Base-by-base conservation (phyloP, 1,139 yeast species). In the Scheffersomyces stambukii region DNA sequence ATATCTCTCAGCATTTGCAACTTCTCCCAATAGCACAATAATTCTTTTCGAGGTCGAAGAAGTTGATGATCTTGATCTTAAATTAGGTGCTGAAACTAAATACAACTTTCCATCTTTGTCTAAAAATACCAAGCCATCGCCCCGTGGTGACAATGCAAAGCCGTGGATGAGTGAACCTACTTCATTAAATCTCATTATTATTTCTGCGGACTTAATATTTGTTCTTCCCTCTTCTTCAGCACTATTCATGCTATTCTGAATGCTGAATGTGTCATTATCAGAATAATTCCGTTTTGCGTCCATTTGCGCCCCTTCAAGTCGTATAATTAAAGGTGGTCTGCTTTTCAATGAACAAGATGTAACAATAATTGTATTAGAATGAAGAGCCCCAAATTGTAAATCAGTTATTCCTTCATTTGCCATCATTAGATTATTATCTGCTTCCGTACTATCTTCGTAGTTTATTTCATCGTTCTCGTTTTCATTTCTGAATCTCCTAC, bases 371-470 rank as follows among this genome's bases (percentile, higher is more conserved):
- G 66, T 56, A 38, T 64, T 64, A 21, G 67, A 50, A 27, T 35
- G 40, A 9, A 54, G 46, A 6, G 50, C 45, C 1, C 71, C 71
- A 52, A 88, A 81, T 35, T 74, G 73, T n/a, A 84, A 61, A 38
- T 81, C 85, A 0, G 97, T 89, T 25, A 88, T 82, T 1, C 96
- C 96, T 49, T 89, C 96, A 38, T 81, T 76, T 35, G 84, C 91
- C 48, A 81, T 60, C 64, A 63, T 63, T 23, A 58, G 43, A 19
- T 64, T 68, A 32, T 50, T 51, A 14, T 54, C 61, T 5, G 41
- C 42, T 13, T 43, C 43, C 2, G 37, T 35, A 10, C 28, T 28
- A 5, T 45, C 52, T 3, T 44, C 48, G n/a, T 18, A 30, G 25
- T 46, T 51, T 9, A 42, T 44, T 16, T 43, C 46, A n/a, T 42